Base-by-base conservation (phyloP, 2,329 filamentous ascomycete genomes). In the Cercospora janseana region DNA sequence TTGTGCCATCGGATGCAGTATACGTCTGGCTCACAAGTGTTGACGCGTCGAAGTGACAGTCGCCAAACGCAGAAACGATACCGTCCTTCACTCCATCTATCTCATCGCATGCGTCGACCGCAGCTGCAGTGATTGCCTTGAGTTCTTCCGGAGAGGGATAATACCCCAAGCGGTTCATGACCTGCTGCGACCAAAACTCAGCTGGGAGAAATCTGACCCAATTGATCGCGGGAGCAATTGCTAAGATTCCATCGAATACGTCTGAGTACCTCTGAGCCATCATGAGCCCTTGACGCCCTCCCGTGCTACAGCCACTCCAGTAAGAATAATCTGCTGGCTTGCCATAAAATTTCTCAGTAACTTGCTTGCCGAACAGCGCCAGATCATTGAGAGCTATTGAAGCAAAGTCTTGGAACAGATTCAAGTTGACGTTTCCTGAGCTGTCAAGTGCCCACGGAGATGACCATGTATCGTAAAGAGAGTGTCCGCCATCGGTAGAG, bases 11-110 rank as follows among this genome's bases (percentile, higher is more conserved):
- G 29, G 51, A 54, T 9, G 21, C 21, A 10, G 47, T 28, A 43
- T 75, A 76, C 0, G 71, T 69, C 23, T 62, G 63, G 26, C 60
- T 60, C 46, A 77, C 75, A 40, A 68, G 12, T 4, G 38, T 42
- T 10, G 26, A 18, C 1, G 67, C 59, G 35, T 66, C 56, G 32
- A 67, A 64, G 1, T 56, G n/a, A 48, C 64, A 66, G 3, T 52
- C 37, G 3, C 49, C 47, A 5, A 55, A 53, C 10, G 47, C 49
- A 7, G 56, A 55, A 16, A 66, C 62, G 10, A 66, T 58, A 1
- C 65, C 60, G 45, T 70, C 69, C 6, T 54, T 47, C 2, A 68
- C 27, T 0, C 67, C 67, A 35, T 70, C 67, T 3, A 65, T 41
- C 62, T 49, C 52, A 46, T 70, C 68, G 34, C 69, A 70, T 15